Evolutionary conservation across 306 rosid species (phyloP).

Genomic region (Prunus davidiana): DNA sequence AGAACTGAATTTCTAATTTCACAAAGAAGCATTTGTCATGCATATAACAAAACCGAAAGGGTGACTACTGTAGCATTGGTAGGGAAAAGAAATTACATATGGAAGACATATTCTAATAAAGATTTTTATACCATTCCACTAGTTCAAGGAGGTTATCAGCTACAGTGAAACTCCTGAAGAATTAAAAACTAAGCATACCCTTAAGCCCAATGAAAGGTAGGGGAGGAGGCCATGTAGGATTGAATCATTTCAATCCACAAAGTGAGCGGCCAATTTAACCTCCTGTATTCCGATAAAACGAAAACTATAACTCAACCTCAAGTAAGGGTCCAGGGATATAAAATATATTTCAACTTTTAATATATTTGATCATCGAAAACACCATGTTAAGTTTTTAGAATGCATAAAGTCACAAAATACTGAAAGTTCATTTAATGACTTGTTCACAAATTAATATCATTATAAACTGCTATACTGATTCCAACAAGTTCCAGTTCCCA

Average conservation of each 20-base stretch:
- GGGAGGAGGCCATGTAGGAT: too few relatives aligned
- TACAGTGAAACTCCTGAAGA: background rate
- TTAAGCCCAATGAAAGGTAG: too few relatives aligned
- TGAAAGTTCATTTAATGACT: background rate
- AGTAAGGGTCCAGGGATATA: too few relatives aligned
- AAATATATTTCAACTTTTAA: too few relatives aligned
- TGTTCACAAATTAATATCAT: background rate
- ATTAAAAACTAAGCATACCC: too few relatives aligned
- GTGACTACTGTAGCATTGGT: background rate
- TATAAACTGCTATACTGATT: background rate
- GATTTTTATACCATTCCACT: background rate
- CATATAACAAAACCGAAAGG: background rate
- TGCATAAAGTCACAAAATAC: background rate
- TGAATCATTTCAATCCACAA: too few relatives aligned
- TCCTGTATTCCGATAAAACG: too few relatives aligned
- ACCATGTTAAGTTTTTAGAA: background rate
- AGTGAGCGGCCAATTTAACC: too few relatives aligned
- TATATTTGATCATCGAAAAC: too few relatives aligned
- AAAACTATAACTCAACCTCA: too few relatives aligned
- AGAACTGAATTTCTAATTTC: conserved; percentile 16
- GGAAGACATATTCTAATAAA: background rate
- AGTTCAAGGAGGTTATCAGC: background rate
- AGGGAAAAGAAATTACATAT: background rate
- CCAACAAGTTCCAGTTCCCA: background rate
- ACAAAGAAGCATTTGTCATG: background rate